Evolutionary conservation across 2,329 filamentous ascomycete species (phyloP), one percentile per base, ranked within the genome.

Genomic region (Apiospora sp.): DNA sequence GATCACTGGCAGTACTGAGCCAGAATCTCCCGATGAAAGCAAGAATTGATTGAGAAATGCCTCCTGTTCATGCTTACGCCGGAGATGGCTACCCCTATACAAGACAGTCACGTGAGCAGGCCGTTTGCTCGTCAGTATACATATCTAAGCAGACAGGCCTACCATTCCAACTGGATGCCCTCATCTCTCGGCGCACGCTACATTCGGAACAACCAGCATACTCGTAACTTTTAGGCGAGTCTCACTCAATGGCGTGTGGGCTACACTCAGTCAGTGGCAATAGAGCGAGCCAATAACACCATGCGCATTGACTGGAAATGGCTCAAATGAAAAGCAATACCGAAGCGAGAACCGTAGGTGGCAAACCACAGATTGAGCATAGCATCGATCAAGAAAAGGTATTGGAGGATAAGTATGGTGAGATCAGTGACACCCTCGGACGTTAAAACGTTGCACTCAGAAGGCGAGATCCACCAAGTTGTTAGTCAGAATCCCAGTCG

Each of bases 401-500:
- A 64, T 64, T 10, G 19, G 19, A 41, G 34, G 22, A 16, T 1
- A n/a, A 41, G 58, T 19, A 64, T n/a, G 22, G 16, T 22, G 30
- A 34, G 13, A 30, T 41, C 34, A 64, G 16, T 22, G 34, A 41
- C 34, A 22, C 4, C 58, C 30, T 64, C 34, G 58, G 58, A 7
- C 34, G 34, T 41, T n/a, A 64, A n/a, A 41, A 41, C 22, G 58
- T 41, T 22, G 34, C 30, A 64, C 6, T 64, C 19, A 22, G 4
- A 64, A 41, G 58, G 41, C 10, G 34, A 64, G 58, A 41, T 41
- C 58, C 58, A 64, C 58, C 22, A 41, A 22, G 22, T 49, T 49
- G 30, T 64, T 64, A 64, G 58, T 64, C 58, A 64, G 58, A n/a
- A 41, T 30, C 34, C 58, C 41, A n/a, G 58, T 41, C 19, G 34